A percentile compares a stretch with the other conserved stretches of the same genome.
These are phyloP conservation scores for Lactarius indigo DNA, from an alignment of 768 basidiomycete genomes.

Conservation along the genomic window DNA sequence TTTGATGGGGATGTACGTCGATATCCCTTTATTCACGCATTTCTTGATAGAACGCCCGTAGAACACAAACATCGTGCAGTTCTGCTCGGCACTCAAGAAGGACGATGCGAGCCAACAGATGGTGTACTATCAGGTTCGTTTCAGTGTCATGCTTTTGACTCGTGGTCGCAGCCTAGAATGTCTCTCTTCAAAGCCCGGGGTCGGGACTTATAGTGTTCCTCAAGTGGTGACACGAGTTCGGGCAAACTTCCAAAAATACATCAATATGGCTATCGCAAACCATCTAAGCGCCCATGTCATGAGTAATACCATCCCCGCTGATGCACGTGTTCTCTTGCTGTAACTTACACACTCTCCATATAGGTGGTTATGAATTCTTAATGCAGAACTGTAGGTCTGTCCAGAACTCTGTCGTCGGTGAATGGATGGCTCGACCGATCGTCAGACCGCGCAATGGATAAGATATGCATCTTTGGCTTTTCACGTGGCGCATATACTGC, in stretches of 20 bases:
- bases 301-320: slow-evolving; percentile 37
- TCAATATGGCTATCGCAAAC: slow-evolving; percentile 59
- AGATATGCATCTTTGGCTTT: slow-evolving; percentile 78
- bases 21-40: not conserved
- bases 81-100: slow-evolving; percentile 69
- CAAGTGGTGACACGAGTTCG: slow-evolving; percentile 56
- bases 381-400: slow-evolving; percentile 63
- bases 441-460: slow-evolving; percentile 62
- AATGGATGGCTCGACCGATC: not conserved
- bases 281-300: slow-evolving; percentile 69
- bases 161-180: not conserved
- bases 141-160: not conserved
- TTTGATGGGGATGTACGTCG: slow-evolving; percentile 59
- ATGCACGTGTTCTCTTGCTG: not conserved
- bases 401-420: not conserved
- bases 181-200: slow-evolving; percentile 48
- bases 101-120: slow-evolving; percentile 57
- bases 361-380: slow-evolving; percentile 72
- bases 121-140: slow-evolving; percentile 67
- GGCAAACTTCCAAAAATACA: slow-evolving; percentile 49
- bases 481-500: slow-evolving; percentile 75
- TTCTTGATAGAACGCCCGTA: slow-evolving; percentile 27
- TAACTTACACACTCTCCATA: not conserved
- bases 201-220: slow-evolving; percentile 66
- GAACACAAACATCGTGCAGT: slow-evolving; percentile 72